phyloP scores from a whole-genome alignment of 441 rosid genomes.

The Arabidopsis hybrid region DNA sequence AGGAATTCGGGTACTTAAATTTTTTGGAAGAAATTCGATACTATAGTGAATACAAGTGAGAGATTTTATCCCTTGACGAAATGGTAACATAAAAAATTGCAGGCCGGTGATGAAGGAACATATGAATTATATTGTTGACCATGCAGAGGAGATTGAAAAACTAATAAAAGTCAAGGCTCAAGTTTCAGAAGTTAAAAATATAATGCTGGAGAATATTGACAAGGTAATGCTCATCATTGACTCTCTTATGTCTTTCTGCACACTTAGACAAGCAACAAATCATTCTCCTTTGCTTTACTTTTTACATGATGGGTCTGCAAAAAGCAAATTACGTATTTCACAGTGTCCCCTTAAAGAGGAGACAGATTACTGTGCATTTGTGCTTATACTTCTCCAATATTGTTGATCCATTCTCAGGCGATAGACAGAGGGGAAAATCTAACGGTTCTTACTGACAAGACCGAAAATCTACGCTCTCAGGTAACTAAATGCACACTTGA shows the following conservation, averaged over 20 bases:
- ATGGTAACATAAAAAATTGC: constrained; percentile 30
- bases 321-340: background rate
- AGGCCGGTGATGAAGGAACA: constrained; percentile 93
- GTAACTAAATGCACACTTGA: constrained; percentile 40
- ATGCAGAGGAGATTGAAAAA: constrained; percentile 88
- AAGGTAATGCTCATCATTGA: constrained; percentile 65
- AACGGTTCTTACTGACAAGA: constrained; percentile 65
- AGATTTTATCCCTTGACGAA: constrained; percentile 13
- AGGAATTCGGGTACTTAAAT: constrained; percentile 78
- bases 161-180: constrained; percentile 90
- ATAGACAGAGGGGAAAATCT: constrained; percentile 78
- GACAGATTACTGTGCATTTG: background rate
- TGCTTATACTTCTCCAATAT: background rate
- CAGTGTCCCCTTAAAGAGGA: constrained; percentile 1
- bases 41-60: constrained; percentile 1
- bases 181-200: constrained; percentile 90
- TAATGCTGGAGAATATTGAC: constrained; percentile 86
- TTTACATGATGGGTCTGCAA: background rate
- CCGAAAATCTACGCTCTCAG: constrained; percentile 74
- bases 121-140: constrained; percentile 86
- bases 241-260: constrained; percentile 25
- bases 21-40: background rate
- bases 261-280: constrained; percentile 24
- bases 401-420: constrained; percentile 54
- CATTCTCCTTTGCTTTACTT: constrained; percentile 15